phyloP scores from a whole-genome alignment of 2,329 filamentous ascomycete genomes.

The Cryphonectria carpinicola region DNA sequence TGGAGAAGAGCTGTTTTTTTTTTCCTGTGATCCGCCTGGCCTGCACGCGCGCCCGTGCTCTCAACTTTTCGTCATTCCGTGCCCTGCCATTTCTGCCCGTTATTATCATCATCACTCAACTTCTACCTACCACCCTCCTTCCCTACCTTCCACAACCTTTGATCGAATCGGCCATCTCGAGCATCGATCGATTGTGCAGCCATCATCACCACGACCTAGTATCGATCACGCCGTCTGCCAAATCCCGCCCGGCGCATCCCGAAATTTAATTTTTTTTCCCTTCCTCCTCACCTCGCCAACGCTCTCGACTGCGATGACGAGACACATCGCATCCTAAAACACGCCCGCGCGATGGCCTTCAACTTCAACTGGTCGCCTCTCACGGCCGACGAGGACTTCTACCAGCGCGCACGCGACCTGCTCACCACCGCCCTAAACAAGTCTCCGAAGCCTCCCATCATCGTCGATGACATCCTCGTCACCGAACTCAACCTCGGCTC shows the following conservation, averaged over 20 bases:
- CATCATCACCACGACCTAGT: not conserved
- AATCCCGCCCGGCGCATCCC: not conserved
- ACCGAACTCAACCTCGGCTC: constrained; percentile 96
- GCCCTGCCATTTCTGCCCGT: constrained; percentile 4
- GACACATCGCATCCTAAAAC: constrained; percentile 48
- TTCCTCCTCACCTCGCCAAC: constrained; percentile 6
- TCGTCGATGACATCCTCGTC: constrained; percentile 98
- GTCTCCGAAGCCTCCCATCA: constrained; percentile 95
- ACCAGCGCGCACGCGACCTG: constrained; percentile 88
- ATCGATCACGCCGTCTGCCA: not conserved
- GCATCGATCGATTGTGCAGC: not conserved
- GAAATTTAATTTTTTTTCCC: not conserved
- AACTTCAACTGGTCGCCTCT: constrained; percentile 99
- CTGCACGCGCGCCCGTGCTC: constrained; percentile 15
- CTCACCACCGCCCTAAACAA: constrained; percentile 96
- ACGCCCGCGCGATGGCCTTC: constrained; percentile 77
- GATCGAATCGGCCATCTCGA: not conserved
- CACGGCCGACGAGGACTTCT: constrained; percentile 91
- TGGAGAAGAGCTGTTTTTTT: constrained; percentile 13
- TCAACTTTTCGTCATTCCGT: constrained; percentile 18
- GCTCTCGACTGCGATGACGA: constrained; percentile 31
- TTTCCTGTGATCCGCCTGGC: constrained; percentile 12
- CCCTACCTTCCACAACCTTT: not conserved
- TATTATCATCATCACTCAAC: not conserved
- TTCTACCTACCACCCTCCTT: not conserved